phyloP scores from a whole-genome alignment of 1,284 basidiomycete species.

The Agaricales sp. region DNA sequence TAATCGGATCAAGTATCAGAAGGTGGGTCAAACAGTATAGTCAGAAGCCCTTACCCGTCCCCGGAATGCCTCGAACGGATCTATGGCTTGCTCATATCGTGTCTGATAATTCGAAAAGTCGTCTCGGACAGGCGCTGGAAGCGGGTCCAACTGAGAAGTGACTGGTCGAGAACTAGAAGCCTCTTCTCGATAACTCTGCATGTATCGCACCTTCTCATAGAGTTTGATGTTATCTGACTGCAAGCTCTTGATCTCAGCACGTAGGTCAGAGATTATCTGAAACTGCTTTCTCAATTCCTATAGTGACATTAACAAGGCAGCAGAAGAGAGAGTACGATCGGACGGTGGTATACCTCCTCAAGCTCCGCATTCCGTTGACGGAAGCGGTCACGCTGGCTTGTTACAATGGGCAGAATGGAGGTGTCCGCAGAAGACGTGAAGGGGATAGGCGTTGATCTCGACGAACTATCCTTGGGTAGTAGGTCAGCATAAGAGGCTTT shows the following conservation, averaged over 20 bases:
- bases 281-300: conserved; percentile 92
- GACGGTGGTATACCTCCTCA: conserved; percentile 58
- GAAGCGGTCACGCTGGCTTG: conserved; percentile 93
- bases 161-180: conserved; percentile 35
- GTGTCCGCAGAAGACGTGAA: conserved; percentile 74
- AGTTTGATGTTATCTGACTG: conserved; percentile 91
- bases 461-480: conserved; percentile 28
- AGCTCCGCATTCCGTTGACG: conserved; percentile 92
- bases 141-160: conserved; percentile 55
- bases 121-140: conserved; percentile 46
- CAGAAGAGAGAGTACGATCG: conserved; percentile 1
- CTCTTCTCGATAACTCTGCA: conserved; percentile 87
- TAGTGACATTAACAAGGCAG: not conserved
- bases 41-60: conserved; percentile 62
- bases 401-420: conserved; percentile 92
- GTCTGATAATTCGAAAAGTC: conserved; percentile 86
- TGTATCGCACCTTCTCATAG: conserved; percentile 95
- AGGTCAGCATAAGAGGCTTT: conserved; percentile 7
- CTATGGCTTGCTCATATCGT: conserved; percentile 93
- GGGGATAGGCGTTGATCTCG: conserved; percentile 50
- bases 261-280: conserved; percentile 84
- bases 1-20: conserved; percentile 5
- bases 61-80: conserved; percentile 95
- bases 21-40: conserved; percentile 5
- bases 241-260: conserved; percentile 79